A percentile compares a stretch with the other conserved stretches of the same genome.
Conservation (phyloP, 371 early-diverging fungal species). For the Entomophthora muscae region DNA sequence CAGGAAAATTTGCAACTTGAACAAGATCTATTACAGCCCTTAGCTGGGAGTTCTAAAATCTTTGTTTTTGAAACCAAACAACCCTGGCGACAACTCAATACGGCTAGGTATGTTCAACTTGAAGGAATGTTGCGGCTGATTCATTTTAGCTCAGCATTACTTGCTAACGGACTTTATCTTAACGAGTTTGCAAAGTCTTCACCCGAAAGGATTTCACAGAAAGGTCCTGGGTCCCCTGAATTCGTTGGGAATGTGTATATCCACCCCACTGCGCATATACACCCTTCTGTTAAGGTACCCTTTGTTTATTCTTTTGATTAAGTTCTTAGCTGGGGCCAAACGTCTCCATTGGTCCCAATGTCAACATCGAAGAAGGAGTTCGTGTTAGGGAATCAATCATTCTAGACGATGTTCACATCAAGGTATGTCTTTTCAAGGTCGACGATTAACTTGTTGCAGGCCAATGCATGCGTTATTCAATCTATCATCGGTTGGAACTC, state of each 20-base stretch:
- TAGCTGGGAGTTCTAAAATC: conserved; percentile 63
- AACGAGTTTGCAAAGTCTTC: conserved; percentile 43
- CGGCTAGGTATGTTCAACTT: conserved; percentile 43
- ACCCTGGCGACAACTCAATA: conserved; percentile 92
- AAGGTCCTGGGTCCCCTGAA: conserved; percentile 37
- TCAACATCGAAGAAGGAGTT: conserved; percentile 82
- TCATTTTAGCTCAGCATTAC: conserved; percentile 59
- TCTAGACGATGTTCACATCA: conserved; percentile 86
- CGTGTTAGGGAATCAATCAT: conserved; percentile 89
- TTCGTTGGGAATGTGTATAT: conserved; percentile 82
- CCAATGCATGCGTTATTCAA: conserved; percentile 54
- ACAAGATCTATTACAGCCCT: conserved; percentile 71
- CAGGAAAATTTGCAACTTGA: conserved; percentile 72
- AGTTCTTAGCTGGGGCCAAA: conserved; percentile 72
- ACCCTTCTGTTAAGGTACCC: conserved; percentile 77
- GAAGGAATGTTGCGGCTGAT: background rate
- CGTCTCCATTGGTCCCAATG: conserved; percentile 89
- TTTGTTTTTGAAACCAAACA: conserved; percentile 58
- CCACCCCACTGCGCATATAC: conserved; percentile 82
- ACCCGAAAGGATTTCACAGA: conserved; percentile 39
- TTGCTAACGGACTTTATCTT: conserved; percentile 78
- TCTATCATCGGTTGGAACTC: conserved; percentile 93
- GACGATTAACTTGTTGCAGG: no score
- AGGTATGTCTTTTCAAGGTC: no score
- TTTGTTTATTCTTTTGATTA: background rate